phyloP scores from a whole-genome alignment of 2,329 filamentous ascomycete species.

The Dothiorella sarmentorum region DNA sequence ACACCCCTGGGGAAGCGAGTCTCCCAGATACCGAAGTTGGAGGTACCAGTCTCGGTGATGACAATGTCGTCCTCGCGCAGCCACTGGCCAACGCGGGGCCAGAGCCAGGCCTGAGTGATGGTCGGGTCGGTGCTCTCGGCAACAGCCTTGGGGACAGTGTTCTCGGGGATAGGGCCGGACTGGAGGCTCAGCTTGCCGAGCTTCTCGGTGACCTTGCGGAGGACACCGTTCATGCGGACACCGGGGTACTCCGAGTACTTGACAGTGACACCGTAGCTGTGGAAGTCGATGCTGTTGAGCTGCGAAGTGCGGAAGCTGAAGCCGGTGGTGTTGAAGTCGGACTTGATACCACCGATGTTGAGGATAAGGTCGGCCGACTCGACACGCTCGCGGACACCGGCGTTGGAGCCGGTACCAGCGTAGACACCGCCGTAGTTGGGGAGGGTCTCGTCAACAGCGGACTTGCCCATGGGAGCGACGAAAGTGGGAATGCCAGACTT shows the following conservation, averaged over 20 bases:
- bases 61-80: conserved; percentile 70
- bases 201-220: conserved; percentile 64
- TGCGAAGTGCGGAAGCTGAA: conserved; percentile 77
- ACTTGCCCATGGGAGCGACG: conserved; percentile 88
- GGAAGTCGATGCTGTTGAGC: conserved; percentile 76
- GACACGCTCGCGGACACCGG: conserved; percentile 60
- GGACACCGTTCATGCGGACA: conserved; percentile 72
- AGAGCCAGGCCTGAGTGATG: conserved; percentile 72
- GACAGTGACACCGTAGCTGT: conserved; percentile 69
- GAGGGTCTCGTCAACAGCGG: conserved; percentile 72
- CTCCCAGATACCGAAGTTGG: conserved; percentile 86
- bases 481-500: conserved; percentile 76
- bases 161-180: conserved; percentile 52
- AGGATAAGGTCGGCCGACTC: conserved; percentile 70
- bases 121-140: conserved; percentile 31
- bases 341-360: conserved; percentile 66
- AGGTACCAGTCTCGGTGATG: conserved; percentile 82
- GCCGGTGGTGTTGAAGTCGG: conserved; percentile 77
- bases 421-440: conserved; percentile 81
- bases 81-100: conserved; percentile 72
- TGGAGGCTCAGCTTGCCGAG: conserved; percentile 56
- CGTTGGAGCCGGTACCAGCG: conserved; percentile 70
- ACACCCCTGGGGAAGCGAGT: conserved; percentile 75
- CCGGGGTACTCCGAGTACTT: conserved; percentile 76
- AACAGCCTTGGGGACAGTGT: conserved; percentile 44